A percentile compares a stretch with the other conserved stretches of the same genome.
These are phyloP conservation scores for Eragrostis curvula DNA, from an alignment of 176 grass and related monocot species.

Conservation along the genomic window DNA sequence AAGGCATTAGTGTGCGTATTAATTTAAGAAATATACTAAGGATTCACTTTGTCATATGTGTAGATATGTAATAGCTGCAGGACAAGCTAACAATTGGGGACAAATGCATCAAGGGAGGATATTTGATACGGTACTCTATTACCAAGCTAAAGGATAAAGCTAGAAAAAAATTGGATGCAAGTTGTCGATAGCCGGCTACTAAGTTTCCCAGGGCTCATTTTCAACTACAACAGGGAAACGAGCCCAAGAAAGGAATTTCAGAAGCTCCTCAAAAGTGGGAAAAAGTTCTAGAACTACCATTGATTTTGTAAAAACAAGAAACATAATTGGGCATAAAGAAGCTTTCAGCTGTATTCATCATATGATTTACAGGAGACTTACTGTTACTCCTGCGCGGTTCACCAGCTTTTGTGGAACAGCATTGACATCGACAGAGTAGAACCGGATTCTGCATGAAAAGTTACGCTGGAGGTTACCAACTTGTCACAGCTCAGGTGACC, in stretches of 20 bases:
- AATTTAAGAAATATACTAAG: constrained; percentile 35
- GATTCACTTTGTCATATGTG: constrained; percentile 27
- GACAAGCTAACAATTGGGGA: constrained; percentile 43
- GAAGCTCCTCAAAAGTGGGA: not conserved
- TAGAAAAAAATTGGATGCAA: constrained; percentile 29
- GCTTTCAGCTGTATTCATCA: not conserved
- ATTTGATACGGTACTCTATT: constrained; percentile 43
- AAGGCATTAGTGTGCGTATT: constrained; percentile 36
- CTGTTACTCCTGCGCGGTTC: constrained; percentile 80
- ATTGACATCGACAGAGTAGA: constrained; percentile 89
- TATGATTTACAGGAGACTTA: constrained; percentile 46
- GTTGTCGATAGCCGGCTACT: constrained; percentile 45
- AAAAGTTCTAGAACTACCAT: not conserved
- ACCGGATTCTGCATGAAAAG: constrained; percentile 68
- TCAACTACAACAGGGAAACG: constrained; percentile 33
- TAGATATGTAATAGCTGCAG: constrained; percentile 27
- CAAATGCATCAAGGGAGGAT: constrained; percentile 38
- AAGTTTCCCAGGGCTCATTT: constrained; percentile 25
- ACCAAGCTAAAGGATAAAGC: constrained; percentile 48
- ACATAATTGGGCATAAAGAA: constrained; percentile 2
- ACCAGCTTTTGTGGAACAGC: constrained; percentile 86
- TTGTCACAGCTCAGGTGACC: not conserved
- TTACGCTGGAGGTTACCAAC: constrained; percentile 23
- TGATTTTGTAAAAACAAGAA: constrained; percentile 8
- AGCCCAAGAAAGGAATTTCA: constrained; percentile 26